Evolutionary conservation across 129 eudicot genomes (phyloP).

Genomic region (Dittrichia graveolens): DNA sequence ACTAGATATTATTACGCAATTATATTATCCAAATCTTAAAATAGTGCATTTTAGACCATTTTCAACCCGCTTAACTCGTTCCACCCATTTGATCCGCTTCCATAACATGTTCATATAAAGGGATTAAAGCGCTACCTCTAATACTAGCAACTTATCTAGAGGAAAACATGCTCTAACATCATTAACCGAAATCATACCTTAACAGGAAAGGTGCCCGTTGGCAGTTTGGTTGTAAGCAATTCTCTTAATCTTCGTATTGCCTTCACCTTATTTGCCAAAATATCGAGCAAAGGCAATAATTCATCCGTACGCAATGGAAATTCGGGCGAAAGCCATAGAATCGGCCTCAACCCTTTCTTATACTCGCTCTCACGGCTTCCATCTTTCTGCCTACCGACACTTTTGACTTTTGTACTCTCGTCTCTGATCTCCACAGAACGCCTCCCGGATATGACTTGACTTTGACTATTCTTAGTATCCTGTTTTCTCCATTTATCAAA

Average conservation of each 20-base stretch:
- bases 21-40: too few species aligned
- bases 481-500: conserved; percentile 56
- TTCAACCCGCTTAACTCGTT: too few species aligned
- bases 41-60: too few species aligned
- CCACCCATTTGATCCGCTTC: too few species aligned
- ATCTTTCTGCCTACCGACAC: conserved; percentile 44
- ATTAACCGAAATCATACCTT: conserved; percentile 49
- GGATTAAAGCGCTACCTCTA: too few species aligned
- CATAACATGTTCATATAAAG: too few species aligned
- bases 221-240: conserved; percentile 86
- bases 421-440: conserved; percentile 47
- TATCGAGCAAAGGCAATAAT: conserved; percentile 82
- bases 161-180: too few species aligned
- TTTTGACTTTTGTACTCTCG: conserved; percentile 38
- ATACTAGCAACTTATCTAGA: too few species aligned
- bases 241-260: conserved; percentile 84
- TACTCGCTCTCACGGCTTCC: conserved; percentile 68
- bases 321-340: conserved; percentile 79
- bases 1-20: too few species aligned
- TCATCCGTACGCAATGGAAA: conserved; percentile 81
- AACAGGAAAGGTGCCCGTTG: conserved; percentile 84
- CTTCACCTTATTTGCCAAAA: conserved; percentile 86
- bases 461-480: conserved; percentile 41
- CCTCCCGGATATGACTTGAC: conserved; percentile 32
- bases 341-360: conserved; percentile 90